Base-by-base conservation (phyloP, 805 yeast species). In the Kodamaea laetipori region DNA sequence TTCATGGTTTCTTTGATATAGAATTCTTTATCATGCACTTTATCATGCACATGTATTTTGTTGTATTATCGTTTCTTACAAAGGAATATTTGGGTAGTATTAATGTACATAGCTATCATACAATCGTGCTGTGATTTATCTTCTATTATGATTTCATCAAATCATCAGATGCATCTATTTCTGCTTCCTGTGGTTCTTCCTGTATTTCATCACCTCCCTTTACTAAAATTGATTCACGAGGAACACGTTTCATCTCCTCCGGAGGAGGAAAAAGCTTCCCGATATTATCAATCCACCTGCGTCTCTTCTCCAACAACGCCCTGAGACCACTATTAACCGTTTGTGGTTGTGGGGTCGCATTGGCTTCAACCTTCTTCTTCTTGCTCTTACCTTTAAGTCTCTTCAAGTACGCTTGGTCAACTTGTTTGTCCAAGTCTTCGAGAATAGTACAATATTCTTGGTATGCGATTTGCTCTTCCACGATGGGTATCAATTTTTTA, bases 401-500 rank as follows among this genome's bases (percentile, higher is more conserved):
- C 62, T 90, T 86, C 50, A 86, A 68, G 60, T 90, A 94, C 15
- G 95, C 90, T 62, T 88, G 97, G 60, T 94, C 99, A 27, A 94
- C 90, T 65, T 94, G 99, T 61, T 92, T 94, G 62, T 94, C 97
- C 52, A 94, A 72, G 59, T 94, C 98, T 45, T 94, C 98, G 46
- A 90, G 65, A 41, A 94, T 90, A 9, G 92, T 85, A 46, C 83
- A 73, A 62, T 88, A 94, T 62, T 94, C 99, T 61, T 92, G 97
- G 81, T 90, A 94, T 19, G 97, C 96, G 55, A 94, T 73, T 54
- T 87, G 95, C 51, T 86, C 94, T 53, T 90, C 92, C 11, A 94
- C 76, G 0, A 84, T 55, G 0, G 96, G 95, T 18, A 82, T 66
- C 27, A 94, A 58, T 31, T 71, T 67, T 46, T 78, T 73, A 62